These are phyloP conservation scores for Suillus cothurnatus DNA, from an alignment of 768 basidiomycete species.

Conservation along the genomic window DNA sequence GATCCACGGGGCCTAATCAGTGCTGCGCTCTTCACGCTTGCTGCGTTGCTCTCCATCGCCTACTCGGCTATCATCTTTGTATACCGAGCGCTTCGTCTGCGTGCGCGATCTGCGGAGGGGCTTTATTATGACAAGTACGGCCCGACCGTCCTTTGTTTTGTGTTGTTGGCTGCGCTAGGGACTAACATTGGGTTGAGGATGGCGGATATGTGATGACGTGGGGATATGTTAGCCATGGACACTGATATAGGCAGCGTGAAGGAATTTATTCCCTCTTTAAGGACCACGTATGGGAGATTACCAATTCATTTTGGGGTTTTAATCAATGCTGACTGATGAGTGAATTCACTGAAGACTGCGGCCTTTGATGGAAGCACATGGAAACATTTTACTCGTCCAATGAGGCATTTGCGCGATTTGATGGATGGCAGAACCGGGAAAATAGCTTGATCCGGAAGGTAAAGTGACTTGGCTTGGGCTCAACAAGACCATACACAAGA, in stretches of 20 bases:
- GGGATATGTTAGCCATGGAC: not conserved
- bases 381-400: not conserved
- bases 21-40: slow-evolving; percentile 85
- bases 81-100: slow-evolving; percentile 69
- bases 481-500: not conserved
- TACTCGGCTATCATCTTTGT: slow-evolving; percentile 85
- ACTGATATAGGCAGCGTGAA: not conserved
- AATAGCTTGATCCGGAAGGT: not conserved
- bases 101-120: slow-evolving; percentile 72
- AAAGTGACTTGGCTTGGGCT: not conserved
- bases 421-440: not conserved
- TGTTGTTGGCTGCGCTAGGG: slow-evolving; percentile 68
- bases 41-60: slow-evolving; percentile 85
- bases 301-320: no score
- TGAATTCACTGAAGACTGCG: no score
- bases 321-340: no score
- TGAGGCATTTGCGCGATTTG: not conserved
- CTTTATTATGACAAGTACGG: slow-evolving; percentile 91
- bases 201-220: slow-evolving; percentile 58
- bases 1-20: slow-evolving; percentile 82
- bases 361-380: not conserved
- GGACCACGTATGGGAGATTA: not conserved
- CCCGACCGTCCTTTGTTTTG: slow-evolving; percentile 71
- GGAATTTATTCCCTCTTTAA: not conserved
- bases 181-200: slow-evolving; percentile 76